Base-by-base conservation (phyloP, 2,329 filamentous ascomycete species). In the Fusarium coicis region DNA sequence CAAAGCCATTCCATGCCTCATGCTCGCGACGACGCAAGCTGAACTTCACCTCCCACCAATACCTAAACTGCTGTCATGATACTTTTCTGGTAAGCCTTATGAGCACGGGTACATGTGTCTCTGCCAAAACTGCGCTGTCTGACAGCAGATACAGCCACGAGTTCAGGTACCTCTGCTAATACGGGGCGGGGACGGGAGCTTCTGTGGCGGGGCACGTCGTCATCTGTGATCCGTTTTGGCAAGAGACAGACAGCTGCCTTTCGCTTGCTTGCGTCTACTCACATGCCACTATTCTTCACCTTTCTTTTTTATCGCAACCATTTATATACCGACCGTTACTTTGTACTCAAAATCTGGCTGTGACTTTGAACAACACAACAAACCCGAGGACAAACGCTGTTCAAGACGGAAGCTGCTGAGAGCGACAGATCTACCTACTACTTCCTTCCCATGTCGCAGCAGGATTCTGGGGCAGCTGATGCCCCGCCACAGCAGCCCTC, bases 181-280 rank as follows among this genome's bases (percentile, higher is more conserved):
- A 61, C 42, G 40, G 44, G 30, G 68, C 49, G 61, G 66, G 60
- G 47, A 61, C 54, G 66, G 60, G 47, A 61, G 60, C 37, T 61
- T 21, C 28, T 58, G 74, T 74, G 74, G 74, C 74, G 74, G 74
- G 74, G 74, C 68, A 76, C 71, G 74, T 76, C 74, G 74, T 76
- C 74, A 76, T 76, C 74, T 54, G 63, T 73, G 63, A 54, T 72
- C 68, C 59, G 46, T 74, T 74, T 66, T 54, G 72, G 72, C 49
- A 73, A 66, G 72, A 66, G 56, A 72, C 62, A 66, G 56, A 72
- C 62, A 69, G 32, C 59, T 55, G 47, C 67, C 62, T 57, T 53
- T 42, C 39, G 49, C 66, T 59, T 68, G 47, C 53, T 58, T 53
- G 49, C 52, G 36, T 57, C 47, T 52, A 59, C 71, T 73, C 71